These are phyloP conservation scores for Mycosphaerella arachidis DNA, from an alignment of 2,329 filamentous ascomycete genomes.

Conservation along the genomic window DNA sequence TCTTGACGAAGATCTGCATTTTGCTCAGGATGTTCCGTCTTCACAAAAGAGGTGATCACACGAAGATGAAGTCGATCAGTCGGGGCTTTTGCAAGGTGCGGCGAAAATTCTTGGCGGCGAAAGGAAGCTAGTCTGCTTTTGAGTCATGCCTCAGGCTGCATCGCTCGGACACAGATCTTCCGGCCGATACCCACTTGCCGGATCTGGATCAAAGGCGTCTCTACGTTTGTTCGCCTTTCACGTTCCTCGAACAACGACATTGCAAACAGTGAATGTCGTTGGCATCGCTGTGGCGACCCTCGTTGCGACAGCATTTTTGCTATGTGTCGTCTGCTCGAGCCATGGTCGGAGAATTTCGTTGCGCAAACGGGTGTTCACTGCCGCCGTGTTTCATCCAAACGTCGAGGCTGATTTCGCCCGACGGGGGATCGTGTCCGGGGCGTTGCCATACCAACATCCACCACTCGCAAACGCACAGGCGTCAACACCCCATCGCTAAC, in stretches of 20 bases:
- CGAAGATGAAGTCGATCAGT: background rate
- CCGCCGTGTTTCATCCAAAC: background rate
- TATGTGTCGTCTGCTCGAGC: background rate
- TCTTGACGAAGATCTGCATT: conserved; percentile 98
- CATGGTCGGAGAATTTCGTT: background rate
- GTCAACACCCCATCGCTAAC: background rate
- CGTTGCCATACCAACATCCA: background rate
- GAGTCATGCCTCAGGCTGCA: background rate
- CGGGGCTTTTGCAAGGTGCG: background rate
- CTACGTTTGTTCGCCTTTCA: background rate
- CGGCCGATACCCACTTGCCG: background rate
- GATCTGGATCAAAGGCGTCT: background rate
- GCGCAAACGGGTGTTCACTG: background rate
- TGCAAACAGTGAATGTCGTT: background rate
- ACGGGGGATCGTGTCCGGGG: background rate
- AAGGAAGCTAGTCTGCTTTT: background rate
- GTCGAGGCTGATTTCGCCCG: background rate
- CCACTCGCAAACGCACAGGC: background rate
- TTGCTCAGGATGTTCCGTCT: background rate
- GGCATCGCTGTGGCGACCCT: background rate
- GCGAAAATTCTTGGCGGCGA: background rate
- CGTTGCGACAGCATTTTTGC: background rate
- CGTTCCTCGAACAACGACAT: background rate
- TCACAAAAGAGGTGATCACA: background rate
- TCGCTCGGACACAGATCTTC: background rate